Percentiles rank a stretch among this genome's conserved stretches.
These are phyloP conservation scores for Verticillium klebahnii DNA, from an alignment of 2,329 filamentous ascomycete species.

Conservation along the genomic window DNA sequence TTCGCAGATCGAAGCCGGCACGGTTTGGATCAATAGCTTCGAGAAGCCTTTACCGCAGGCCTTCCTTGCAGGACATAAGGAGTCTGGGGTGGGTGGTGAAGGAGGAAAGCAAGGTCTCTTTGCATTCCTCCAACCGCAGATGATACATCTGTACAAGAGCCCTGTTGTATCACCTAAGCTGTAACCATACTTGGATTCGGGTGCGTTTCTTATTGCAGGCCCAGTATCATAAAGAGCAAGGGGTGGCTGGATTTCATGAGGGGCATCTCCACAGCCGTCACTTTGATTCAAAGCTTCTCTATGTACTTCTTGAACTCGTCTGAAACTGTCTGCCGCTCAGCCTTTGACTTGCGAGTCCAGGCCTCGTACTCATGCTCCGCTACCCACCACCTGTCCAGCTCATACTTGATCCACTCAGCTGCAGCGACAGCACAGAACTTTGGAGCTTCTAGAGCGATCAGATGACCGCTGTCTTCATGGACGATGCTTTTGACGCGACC, in stretches of 20 bases:
- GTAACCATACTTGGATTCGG: background rate
- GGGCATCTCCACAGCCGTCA: background rate
- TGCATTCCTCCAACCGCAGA: conserved; percentile 14
- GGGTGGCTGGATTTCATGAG: background rate
- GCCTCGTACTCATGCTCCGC: conserved; percentile 52
- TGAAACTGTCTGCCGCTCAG: background rate
- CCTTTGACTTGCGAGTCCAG: background rate
- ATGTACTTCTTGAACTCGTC: background rate
- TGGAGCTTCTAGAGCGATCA: conserved; percentile 80
- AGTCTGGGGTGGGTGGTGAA: conserved; percentile 27
- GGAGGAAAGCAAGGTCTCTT: conserved; percentile 25
- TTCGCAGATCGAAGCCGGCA: conserved; percentile 49
- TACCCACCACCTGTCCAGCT: conserved; percentile 51
- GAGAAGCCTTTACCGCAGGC: conserved; percentile 24
- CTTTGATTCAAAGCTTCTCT: background rate
- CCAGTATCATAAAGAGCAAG: no score
- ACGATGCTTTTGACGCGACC: conserved; percentile 64
- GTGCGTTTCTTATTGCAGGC: no score
- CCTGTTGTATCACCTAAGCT: background rate
- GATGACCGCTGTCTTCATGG: conserved; percentile 65
- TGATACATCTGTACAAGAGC: conserved; percentile 1
- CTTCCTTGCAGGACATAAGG: conserved; percentile 26
- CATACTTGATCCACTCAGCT: conserved; percentile 49
- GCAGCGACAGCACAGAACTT: conserved; percentile 59
- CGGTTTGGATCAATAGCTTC: conserved; percentile 53